phyloP scores from a whole-genome alignment of 352 stramenopile species.

The Globisporangium iwayamae region DNA sequence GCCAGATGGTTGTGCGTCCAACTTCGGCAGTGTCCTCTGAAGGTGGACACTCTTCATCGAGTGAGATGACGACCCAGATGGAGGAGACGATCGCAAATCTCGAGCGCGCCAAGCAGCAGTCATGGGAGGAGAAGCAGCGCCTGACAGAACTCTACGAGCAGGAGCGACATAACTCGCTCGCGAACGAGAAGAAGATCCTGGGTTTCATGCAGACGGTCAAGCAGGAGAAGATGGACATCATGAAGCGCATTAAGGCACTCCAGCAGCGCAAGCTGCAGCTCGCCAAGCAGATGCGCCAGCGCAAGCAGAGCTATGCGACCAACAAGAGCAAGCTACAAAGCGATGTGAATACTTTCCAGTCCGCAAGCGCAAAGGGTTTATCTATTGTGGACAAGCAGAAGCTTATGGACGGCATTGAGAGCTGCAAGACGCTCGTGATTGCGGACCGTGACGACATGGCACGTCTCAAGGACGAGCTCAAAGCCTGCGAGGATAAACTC shows the following conservation, averaged over 20 bases:
- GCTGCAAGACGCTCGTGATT: constrained; percentile 53
- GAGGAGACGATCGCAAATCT: constrained; percentile 85
- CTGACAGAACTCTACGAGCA: constrained; percentile 83
- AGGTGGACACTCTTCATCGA: constrained; percentile 5
- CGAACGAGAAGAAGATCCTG: constrained; percentile 79
- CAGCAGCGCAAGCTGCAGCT: constrained; percentile 79
- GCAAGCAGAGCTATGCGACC: constrained; percentile 70
- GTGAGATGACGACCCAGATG: constrained; percentile 73
- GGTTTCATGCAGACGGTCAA: constrained; percentile 89
- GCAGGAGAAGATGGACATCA: constrained; percentile 89
- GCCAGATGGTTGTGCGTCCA: constrained; percentile 74
- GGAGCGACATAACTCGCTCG: constrained; percentile 82
- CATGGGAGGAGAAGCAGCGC: constrained; percentile 89
- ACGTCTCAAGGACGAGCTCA: constrained; percentile 58
- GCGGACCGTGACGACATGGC: constrained; percentile 54
- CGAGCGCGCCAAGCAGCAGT: constrained; percentile 84
- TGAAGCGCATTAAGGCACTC: constrained; percentile 87
- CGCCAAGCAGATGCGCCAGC: constrained; percentile 62
- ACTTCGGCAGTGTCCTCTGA: constrained; percentile 21
- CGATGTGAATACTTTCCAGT: constrained; percentile 79
- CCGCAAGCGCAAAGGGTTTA: constrained; percentile 21
- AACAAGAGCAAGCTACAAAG: constrained; percentile 72
- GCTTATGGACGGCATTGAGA: constrained; percentile 63
- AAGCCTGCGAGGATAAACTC: constrained; percentile 54
- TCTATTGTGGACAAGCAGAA: constrained; percentile 47